Conservation (phyloP, 2,329 filamentous ascomycete genomes). For the Hansfordia pulvinata region DNA sequence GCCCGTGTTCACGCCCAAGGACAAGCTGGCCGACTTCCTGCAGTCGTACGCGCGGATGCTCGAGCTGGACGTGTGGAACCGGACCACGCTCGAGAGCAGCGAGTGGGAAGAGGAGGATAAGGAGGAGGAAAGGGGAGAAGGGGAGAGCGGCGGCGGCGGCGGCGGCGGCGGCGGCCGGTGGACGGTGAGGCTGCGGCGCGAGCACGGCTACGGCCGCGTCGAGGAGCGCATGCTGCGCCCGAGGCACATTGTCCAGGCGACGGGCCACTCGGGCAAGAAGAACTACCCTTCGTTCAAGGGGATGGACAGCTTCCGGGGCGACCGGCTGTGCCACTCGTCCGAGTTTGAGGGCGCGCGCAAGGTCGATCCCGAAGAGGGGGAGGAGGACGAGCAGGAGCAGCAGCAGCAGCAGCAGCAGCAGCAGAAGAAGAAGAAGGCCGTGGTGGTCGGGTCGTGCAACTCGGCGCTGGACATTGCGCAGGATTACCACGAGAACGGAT, state of each 20-base stretch:
- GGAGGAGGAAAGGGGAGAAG: too few species aligned
- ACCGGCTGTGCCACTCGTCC: constrained; percentile 39
- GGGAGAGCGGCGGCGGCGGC: too few species aligned
- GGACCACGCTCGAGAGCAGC: constrained; percentile 28
- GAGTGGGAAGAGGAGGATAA: constrained; percentile 32
- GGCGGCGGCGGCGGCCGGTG: too few species aligned
- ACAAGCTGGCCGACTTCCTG: constrained; percentile 57
- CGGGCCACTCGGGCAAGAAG: constrained; percentile 55
- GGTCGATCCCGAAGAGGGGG: too few species aligned
- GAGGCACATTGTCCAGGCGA: constrained; percentile 51
- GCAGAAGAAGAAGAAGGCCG: constrained; percentile 29
- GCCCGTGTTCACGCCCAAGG: constrained; percentile 60
- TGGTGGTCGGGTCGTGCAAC: constrained; percentile 45
- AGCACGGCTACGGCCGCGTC: constrained; percentile 10
- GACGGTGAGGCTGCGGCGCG: constrained; percentile 27
- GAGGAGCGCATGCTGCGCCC: constrained; percentile 44
- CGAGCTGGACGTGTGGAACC: constrained; percentile 55
- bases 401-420: too few species aligned
- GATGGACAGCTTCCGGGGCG: constrained; percentile 34
- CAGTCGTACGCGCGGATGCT: constrained; percentile 49
- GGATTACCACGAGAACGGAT: constrained; percentile 42
- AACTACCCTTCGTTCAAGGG: constrained; percentile 44
- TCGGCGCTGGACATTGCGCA: constrained; percentile 36
- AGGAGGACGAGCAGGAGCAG: too few species aligned
- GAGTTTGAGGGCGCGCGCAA: constrained; percentile 31